Base-by-base conservation (phyloP, 2,329 filamentous ascomycete species). In the Cytospora chrysosperma region DNA sequence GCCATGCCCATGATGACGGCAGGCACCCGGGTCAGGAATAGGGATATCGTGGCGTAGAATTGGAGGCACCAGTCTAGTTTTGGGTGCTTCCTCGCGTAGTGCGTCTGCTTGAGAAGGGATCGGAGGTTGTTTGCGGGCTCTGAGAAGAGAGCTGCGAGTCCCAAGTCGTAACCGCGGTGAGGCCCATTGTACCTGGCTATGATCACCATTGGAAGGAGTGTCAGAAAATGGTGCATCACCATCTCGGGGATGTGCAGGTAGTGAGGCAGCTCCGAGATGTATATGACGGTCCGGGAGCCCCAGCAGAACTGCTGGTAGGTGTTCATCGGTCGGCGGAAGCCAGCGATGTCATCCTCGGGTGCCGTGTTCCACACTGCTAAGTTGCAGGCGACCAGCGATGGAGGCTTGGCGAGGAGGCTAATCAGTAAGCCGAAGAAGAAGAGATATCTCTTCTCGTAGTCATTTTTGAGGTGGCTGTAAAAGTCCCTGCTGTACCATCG, bases 231-330 rank as follows among this genome's bases (percentile, higher is more conserved):
- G 49, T 70, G 69, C 4, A 69, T 61, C n/a, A 67, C 26, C 24
- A 70, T 65, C 65, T 70, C 69, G 13, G 67, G 63, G 26, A 67
- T 49, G 7, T 64, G 53, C 1, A 62, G 43, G 43, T 65, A 60
- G 59, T 69, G 66, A 15, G 64, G 65, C 13, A 70, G 32, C 60
- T 70, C 69, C 27, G 68, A 64, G 37, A 69, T 57, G 58, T 66
- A 67, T 26, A 68, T 66, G 47, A 66, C 60, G 5, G 66, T 67
- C 13, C 69, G 69, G 21, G 66, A 67, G 1, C 67, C 69, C 69
- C 66, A 70, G 60, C 69, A 70, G 54, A 63, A 66, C 34, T 70
- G 69, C 51, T 70, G 68, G 3, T 58, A 65, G 8, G 52, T 47
- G 52, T 61, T 69, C 27, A 69, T 63, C 6, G 69, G 64, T 9